Evolutionary conservation across 2,329 filamentous ascomycete genomes (phyloP).

Genomic region (Neoscytalidium dimidiatum): DNA sequence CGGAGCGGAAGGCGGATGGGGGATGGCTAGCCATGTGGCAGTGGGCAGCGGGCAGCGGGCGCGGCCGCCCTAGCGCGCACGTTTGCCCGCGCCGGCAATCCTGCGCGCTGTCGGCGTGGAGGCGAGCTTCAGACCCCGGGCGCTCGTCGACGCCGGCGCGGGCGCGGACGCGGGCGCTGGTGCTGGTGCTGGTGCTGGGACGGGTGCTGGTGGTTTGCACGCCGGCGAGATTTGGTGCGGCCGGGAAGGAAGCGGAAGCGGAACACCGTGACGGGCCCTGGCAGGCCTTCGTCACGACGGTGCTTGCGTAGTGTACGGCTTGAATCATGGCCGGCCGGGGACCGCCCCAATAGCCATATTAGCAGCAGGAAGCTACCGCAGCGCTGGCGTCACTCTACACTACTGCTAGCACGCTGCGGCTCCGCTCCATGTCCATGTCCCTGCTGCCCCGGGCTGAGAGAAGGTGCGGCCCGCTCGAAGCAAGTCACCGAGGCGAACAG

Average conservation of each 20-base stretch:
- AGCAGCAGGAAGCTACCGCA: constrained; percentile 5
- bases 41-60: not conserved
- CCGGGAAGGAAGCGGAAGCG: not conserved
- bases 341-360: not conserved
- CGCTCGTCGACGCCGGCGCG: not conserved
- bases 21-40: not conserved
- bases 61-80: constrained; percentile 6
- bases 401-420: not conserved
- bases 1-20: not conserved
- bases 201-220: not conserved
- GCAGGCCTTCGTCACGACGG: not conserved
- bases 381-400: not conserved
- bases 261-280: not conserved
- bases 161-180: not conserved
- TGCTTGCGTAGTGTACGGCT: not conserved
- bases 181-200: constrained; percentile 4
- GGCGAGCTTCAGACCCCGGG: not conserved
- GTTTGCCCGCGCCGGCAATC: constrained; percentile 1
- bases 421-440: constrained; percentile 1
- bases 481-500: not conserved
- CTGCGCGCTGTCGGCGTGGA: constrained; percentile 5
- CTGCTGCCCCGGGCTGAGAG: not conserved
- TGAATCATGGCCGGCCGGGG: constrained; percentile 5
- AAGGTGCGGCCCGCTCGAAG: constrained; percentile 4
- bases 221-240: constrained; percentile 3